Conservation (phyloP, 495 filamentous ascomycete genomes). For the Hypoxylon fragiforme region DNA sequence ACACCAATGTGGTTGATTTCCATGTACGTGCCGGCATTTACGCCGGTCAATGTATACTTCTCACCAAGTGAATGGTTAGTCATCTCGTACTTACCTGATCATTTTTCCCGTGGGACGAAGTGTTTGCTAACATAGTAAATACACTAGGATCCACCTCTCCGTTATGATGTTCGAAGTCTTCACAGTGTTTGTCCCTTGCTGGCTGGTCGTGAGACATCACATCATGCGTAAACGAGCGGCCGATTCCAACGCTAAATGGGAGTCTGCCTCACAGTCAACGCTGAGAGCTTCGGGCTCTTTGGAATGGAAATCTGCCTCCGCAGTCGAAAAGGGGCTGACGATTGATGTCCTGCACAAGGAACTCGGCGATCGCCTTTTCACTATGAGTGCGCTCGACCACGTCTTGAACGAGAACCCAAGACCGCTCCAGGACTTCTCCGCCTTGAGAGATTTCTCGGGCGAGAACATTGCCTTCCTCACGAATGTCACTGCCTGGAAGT, state of each 20-base stretch:
- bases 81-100: neutral
- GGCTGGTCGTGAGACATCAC: conserved; percentile 48
- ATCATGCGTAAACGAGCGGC: conserved; percentile 41
- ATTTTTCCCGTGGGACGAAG: neutral
- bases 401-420: conserved; percentile 53
- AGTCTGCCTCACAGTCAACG: conserved; percentile 14
- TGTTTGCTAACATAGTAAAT: neutral
- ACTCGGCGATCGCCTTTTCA: conserved; percentile 43
- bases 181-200: conserved; percentile 58
- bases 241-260: conserved; percentile 30
- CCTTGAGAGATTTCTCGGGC: conserved; percentile 61
- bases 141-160: conserved; percentile 57
- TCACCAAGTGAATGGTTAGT: conserved; percentile 60
- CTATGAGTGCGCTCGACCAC: conserved; percentile 59
- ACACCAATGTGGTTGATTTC: conserved; percentile 68
- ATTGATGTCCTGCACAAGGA: conserved; percentile 38
- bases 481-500: conserved; percentile 56
- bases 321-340: conserved; percentile 38
- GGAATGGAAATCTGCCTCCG: conserved; percentile 37
- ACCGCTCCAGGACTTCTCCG: conserved; percentile 58
- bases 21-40: conserved; percentile 61
- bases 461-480: conserved; percentile 66
- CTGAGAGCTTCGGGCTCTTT: conserved; percentile 25
- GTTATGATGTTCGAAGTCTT: conserved; percentile 58
- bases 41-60: conserved; percentile 57